Evolutionary conservation across 495 filamentous ascomycete species (phyloP).

Genomic region (Xylaria venustula): DNA sequence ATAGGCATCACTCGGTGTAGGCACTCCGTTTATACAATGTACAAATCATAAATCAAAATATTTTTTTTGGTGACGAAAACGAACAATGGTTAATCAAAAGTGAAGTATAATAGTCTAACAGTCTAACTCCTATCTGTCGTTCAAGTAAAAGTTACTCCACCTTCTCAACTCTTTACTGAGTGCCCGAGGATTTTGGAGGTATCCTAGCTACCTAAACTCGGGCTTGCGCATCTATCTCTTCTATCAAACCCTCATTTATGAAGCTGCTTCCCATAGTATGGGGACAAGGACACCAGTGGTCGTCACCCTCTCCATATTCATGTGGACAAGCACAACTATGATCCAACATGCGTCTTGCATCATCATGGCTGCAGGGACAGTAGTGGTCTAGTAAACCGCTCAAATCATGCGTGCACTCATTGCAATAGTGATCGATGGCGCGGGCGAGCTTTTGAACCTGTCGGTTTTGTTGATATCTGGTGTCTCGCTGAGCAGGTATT

Average conservation of each 20-base stretch:
- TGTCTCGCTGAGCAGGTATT: not conserved
- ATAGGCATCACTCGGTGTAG: too few relatives aligned
- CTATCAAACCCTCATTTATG: too few relatives aligned
- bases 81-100: too few relatives aligned
- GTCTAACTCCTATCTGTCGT: too few relatives aligned
- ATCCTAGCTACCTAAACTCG: not conserved
- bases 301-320: not conserved
- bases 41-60: too few relatives aligned
- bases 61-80: too few relatives aligned
- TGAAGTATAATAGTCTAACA: too few relatives aligned
- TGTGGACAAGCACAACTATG: not conserved
- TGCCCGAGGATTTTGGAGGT: not conserved
- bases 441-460: not conserved
- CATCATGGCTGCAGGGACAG: conserved; percentile 8
- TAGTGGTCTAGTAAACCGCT: not conserved
- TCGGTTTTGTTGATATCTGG: not conserved
- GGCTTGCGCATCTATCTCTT: too few relatives aligned
- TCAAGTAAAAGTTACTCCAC: too few relatives aligned
- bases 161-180: too few relatives aligned
- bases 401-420: conserved; percentile 9
- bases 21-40: too few relatives aligned
- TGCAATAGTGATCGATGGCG: conserved; percentile 1
- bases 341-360: not conserved
- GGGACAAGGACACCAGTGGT: conserved; percentile 13
- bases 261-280: too few relatives aligned